Conservation (phyloP, 148 eudicot genomes). For the Polygonum maritimum region DNA sequence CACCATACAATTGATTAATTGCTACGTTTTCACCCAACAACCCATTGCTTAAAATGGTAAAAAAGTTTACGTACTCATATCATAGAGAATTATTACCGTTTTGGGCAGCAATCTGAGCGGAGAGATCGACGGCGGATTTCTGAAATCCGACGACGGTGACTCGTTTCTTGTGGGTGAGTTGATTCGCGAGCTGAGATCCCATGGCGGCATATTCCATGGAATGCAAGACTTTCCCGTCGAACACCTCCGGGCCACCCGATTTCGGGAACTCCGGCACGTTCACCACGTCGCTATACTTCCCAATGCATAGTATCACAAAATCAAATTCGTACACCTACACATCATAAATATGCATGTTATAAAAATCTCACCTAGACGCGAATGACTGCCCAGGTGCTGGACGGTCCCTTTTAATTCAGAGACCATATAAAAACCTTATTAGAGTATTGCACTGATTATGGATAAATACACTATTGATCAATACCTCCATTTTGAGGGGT, state of each 20-base stretch:
- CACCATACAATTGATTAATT: too few relatives aligned
- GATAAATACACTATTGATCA: too few relatives aligned
- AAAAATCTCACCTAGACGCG: too few relatives aligned
- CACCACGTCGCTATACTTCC: constrained; percentile 1
- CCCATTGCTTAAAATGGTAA: too few relatives aligned
- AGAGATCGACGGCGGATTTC: constrained; percentile 6
- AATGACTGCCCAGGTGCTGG: too few relatives aligned
- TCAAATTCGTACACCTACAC: constrained; percentile 8
- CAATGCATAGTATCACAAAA: constrained; percentile 9
- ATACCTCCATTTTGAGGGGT: background rate
- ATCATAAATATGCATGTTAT: background rate
- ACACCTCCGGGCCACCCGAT: background rate
- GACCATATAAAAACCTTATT: too few relatives aligned
- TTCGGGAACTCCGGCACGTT: background rate
- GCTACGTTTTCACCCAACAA: too few relatives aligned
- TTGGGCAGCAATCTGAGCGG: background rate
- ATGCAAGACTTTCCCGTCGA: background rate
- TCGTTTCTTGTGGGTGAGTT: background rate
- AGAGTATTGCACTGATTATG: too few relatives aligned
- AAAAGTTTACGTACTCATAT: too few relatives aligned
- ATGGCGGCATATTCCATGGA: background rate
- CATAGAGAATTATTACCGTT: background rate
- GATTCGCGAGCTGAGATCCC: background rate
- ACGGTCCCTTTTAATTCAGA: too few relatives aligned
- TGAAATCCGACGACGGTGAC: constrained; percentile 7